Percentiles rank a stretch among this genome's conserved stretches.
These are phyloP conservation scores for Elsinoe perseae DNA, from an alignment of 2,329 filamentous ascomycete species.

Conservation along the genomic window DNA sequence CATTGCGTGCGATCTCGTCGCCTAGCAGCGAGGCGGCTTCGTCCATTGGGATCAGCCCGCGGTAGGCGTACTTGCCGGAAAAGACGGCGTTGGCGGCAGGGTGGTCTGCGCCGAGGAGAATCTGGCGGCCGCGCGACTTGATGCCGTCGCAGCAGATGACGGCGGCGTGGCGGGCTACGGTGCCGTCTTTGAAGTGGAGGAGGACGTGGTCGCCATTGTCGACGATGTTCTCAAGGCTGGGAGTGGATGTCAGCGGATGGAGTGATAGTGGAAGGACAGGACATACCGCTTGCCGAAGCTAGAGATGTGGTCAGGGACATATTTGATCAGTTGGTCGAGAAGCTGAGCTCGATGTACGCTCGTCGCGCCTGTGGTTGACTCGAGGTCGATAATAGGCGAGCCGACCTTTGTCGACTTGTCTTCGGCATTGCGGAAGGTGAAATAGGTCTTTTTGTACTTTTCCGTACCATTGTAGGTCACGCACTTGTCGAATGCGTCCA, in stretches of 20 bases:
- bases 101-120: slow-evolving; percentile 44
- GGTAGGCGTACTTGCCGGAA: slow-evolving; percentile 54
- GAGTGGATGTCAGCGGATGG: not conserved
- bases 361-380: slow-evolving; percentile 20
- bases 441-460: slow-evolving; percentile 29
- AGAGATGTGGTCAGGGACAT: slow-evolving; percentile 38
- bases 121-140: slow-evolving; percentile 46
- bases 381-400: slow-evolving; percentile 24
- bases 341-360: slow-evolving; percentile 44
- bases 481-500: slow-evolving; percentile 23
- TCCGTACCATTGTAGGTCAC: slow-evolving; percentile 31
- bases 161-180: not conserved
- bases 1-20: slow-evolving; percentile 22
- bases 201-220: slow-evolving; percentile 17
- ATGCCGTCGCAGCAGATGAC: slow-evolving; percentile 52
- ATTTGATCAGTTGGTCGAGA: slow-evolving; percentile 41
- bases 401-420: slow-evolving; percentile 24
- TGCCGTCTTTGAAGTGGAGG: slow-evolving; percentile 14
- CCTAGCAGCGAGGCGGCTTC: slow-evolving; percentile 24
- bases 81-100: slow-evolving; percentile 44
- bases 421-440: slow-evolving; percentile 34
- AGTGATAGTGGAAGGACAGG: not conserved
- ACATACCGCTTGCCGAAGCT: slow-evolving; percentile 34
- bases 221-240: slow-evolving; percentile 25
- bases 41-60: slow-evolving; percentile 54